Percentiles rank a stretch among this genome's conserved stretches.
Evolutionary conservation across 257 asterid genomes (phyloP).

Genomic region (Jacaranda copaia): DNA sequence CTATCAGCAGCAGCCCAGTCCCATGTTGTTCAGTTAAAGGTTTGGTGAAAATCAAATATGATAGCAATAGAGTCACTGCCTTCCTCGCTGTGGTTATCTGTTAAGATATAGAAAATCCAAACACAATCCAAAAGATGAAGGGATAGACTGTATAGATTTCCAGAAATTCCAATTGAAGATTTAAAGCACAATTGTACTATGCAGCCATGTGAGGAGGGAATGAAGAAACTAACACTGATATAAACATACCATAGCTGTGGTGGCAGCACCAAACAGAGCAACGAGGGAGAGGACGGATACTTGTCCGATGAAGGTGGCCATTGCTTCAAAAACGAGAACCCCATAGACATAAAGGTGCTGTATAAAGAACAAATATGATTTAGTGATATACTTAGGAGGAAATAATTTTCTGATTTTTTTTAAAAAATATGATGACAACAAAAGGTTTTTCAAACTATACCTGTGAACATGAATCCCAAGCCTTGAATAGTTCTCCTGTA

Average conservation of each 20-base stretch:
- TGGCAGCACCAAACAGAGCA: slow-evolving; percentile 93
- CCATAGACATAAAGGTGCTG: slow-evolving; percentile 96
- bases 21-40: slow-evolving; percentile 89
- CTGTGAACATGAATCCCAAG: slow-evolving; percentile 85
- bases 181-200: neutral
- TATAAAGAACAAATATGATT: slow-evolving; percentile 28
- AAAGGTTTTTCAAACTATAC: slow-evolving; percentile 39
- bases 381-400: neutral
- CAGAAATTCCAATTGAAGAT: too few species aligned
- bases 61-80: slow-evolving; percentile 82
- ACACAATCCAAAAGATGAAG: too few species aligned
- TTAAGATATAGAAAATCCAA: neutral
- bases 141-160: too few species aligned
- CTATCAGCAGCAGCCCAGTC: slow-evolving; percentile 70
- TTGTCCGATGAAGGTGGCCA: slow-evolving; percentile 93
- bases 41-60: slow-evolving; percentile 88
- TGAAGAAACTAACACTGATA: neutral
- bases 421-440: neutral
- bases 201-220: neutral
- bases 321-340: slow-evolving; percentile 87
- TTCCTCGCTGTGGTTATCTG: slow-evolving; percentile 97
- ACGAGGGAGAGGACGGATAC: slow-evolving; percentile 94
- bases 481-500: slow-evolving; percentile 82
- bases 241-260: slow-evolving; percentile 84
- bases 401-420: neutral